Evolutionary conservation across 2,329 filamentous ascomycete genomes (phyloP).

Genomic region (Alternaria incomplexa): DNA sequence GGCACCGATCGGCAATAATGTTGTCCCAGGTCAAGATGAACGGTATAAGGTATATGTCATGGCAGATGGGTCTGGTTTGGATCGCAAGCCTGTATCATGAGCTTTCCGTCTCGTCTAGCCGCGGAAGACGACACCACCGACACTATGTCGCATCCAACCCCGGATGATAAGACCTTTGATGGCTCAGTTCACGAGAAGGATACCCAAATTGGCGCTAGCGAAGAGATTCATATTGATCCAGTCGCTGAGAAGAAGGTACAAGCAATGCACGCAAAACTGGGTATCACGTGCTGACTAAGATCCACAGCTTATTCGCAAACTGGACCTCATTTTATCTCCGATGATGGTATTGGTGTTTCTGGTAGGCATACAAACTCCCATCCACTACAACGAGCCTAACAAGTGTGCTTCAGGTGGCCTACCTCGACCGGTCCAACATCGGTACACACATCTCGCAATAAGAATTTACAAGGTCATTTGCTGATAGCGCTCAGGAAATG

Average conservation of each 20-base stretch:
- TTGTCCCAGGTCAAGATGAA: not conserved
- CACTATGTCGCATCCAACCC: conserved; percentile 10
- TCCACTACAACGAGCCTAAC: not conserved
- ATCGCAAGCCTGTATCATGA: not conserved
- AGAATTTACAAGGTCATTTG: not conserved
- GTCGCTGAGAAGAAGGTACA: conserved; percentile 46
- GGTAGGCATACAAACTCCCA: conserved; percentile 16
- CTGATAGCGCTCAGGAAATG: conserved; percentile 48
- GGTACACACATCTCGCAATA: conserved; percentile 30
- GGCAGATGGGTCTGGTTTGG: not conserved
- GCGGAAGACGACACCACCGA: not conserved
- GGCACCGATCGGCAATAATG: conserved; percentile 10
- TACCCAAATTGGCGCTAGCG: conserved; percentile 4
- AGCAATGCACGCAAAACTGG: not conserved
- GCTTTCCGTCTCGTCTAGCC: not conserved
- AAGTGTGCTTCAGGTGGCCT: not conserved
- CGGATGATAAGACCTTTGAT: conserved; percentile 12
- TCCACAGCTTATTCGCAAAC: conserved; percentile 54
- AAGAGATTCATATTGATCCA: conserved; percentile 46
- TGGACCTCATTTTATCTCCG: conserved; percentile 55
- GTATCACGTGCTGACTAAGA: not conserved
- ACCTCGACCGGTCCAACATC: conserved; percentile 59
- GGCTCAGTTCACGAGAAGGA: conserved; percentile 15
- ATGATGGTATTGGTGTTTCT: conserved; percentile 63
- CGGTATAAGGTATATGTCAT: not conserved